phyloP scores from a whole-genome alignment of 1,139 yeast species.

The Pichia sp. region DNA sequence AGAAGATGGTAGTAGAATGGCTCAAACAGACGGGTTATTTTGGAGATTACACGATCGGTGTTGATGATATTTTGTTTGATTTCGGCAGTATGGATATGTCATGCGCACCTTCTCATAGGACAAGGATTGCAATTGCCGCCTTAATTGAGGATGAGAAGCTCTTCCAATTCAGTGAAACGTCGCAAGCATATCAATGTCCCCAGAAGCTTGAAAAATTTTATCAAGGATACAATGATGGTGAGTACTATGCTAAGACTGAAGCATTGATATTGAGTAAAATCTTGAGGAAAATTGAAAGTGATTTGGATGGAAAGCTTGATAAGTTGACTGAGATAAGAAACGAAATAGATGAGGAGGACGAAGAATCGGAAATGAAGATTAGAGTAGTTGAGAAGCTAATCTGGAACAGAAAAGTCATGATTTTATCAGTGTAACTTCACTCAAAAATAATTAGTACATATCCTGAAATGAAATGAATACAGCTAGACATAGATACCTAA shows the following conservation, averaged over 20 bases:
- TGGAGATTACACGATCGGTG: conserved; percentile 65
- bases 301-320: not conserved
- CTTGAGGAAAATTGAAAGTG: not conserved
- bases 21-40: conserved; percentile 48
- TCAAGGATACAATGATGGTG: conserved; percentile 41
- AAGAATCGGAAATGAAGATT: too few relatives aligned
- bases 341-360: too few relatives aligned
- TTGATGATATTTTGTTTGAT: conserved; percentile 24
- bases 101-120: conserved; percentile 58
- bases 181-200: conserved; percentile 24
- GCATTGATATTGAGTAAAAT: conserved; percentile 30
- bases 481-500: too few relatives aligned
- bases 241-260: conserved; percentile 31
- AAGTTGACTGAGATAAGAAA: not conserved
- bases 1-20: conserved; percentile 34
- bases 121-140: conserved; percentile 67
- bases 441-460: too few relatives aligned
- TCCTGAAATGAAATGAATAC: too few relatives aligned
- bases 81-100: not conserved
- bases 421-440: too few relatives aligned
- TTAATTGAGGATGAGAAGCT: conserved; percentile 37
- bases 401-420: too few relatives aligned
- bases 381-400: too few relatives aligned
- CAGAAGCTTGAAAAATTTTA: conserved; percentile 23
- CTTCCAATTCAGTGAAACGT: conserved; percentile 16